phyloP scores from a whole-genome alignment of 2,329 filamentous ascomycete genomes.

The Neonectria neomacrospora region DNA sequence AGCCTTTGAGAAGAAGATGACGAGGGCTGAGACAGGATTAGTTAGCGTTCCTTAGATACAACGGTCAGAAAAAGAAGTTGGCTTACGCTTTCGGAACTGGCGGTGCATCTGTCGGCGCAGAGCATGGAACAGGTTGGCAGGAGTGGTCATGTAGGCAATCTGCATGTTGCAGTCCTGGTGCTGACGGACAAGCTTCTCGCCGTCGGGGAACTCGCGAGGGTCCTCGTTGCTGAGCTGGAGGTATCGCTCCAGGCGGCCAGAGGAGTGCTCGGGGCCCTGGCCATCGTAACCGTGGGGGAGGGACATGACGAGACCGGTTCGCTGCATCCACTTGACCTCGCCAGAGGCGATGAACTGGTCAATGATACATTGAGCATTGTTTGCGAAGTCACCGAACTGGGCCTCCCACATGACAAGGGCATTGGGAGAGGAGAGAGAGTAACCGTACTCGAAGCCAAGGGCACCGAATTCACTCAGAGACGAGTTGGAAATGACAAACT shows the following conservation, averaged over 20 bases:
- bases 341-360: constrained; percentile 99
- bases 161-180: constrained; percentile 99
- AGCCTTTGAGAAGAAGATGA: constrained; percentile 99
- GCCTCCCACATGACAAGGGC: constrained; percentile 99
- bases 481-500: constrained; percentile 97
- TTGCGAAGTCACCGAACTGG: constrained; percentile 99
- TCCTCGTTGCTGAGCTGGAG: constrained; percentile 98
- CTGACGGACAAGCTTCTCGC: constrained; percentile 92
- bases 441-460: constrained; percentile 98
- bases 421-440: constrained; percentile 96
- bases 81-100: constrained; percentile 98
- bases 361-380: constrained; percentile 98
- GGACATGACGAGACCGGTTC: constrained; percentile 95
- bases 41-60: constrained; percentile 26
- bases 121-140: constrained; percentile 95
- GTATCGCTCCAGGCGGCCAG: constrained; percentile 95
- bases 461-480: constrained; percentile 77
- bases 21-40: constrained; percentile 69
- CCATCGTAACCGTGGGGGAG: constrained; percentile 98
- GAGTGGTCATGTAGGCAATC: constrained; percentile 96
- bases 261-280: constrained; percentile 98
- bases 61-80: background rate
- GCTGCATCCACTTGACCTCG: constrained; percentile 98
- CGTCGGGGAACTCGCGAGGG: constrained; percentile 87
- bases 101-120: constrained; percentile 97